phyloP scores from a whole-genome alignment of 495 filamentous ascomycete genomes.

The Penicillium roqueforti region DNA sequence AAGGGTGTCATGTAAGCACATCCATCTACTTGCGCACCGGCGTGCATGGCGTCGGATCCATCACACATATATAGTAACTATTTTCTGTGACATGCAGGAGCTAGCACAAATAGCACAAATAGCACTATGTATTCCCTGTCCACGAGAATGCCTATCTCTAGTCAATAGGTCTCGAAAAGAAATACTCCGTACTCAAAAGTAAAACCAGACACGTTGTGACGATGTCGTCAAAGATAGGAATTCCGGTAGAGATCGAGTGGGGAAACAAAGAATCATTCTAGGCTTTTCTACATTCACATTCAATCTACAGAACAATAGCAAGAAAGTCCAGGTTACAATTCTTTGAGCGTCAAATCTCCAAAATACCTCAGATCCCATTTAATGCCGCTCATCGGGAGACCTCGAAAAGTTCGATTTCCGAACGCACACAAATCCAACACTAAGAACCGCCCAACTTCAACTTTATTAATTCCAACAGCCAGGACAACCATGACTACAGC shows the following conservation, averaged over 20 bases:
- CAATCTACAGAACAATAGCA: constrained; percentile 6
- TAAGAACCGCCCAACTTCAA: constrained; percentile 7
- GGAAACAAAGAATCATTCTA: constrained; percentile 1
- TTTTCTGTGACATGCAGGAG: background rate
- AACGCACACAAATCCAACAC: constrained; percentile 13
- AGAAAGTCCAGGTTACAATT: background rate
- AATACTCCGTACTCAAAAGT: too few species aligned
- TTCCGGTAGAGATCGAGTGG: background rate
- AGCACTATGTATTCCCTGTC: background rate
- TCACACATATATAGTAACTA: background rate
- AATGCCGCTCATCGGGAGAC: constrained; percentile 38
- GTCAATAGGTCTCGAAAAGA: too few species aligned
- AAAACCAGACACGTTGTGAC: background rate
- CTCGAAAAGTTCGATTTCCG: constrained; percentile 41
- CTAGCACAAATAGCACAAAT: too few species aligned
- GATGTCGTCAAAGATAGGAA: background rate
- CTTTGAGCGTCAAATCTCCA: background rate
- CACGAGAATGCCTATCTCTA: background rate
- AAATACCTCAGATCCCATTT: background rate
- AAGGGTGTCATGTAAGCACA: background rate
- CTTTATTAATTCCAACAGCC: constrained; percentile 11
- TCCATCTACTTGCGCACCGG: background rate
- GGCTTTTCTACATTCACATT: background rate
- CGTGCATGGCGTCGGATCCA: constrained; percentile 1
- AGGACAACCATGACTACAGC: constrained; percentile 13